Conservation (phyloP, 306 rosid genomes). For the Hylodesmum podocarpum region DNA sequence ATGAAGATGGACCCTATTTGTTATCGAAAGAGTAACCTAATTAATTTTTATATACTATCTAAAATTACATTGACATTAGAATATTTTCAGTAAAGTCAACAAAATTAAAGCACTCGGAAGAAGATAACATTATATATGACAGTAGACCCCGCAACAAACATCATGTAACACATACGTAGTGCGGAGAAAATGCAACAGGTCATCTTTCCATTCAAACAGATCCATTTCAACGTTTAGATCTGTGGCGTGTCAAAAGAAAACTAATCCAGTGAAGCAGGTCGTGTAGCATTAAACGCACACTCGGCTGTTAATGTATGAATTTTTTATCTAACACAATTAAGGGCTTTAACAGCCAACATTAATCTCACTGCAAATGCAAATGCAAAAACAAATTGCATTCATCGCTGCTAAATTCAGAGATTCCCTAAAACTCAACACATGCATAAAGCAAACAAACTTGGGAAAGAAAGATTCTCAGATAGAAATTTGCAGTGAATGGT, state of each 20-base stretch:
- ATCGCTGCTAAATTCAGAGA: constrained; percentile 33
- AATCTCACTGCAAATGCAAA: constrained; percentile 24
- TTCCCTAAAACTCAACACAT: constrained; percentile 30
- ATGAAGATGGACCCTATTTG: constrained; percentile 8
- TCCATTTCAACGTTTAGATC: constrained; percentile 37
- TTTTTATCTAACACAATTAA: constrained; percentile 13
- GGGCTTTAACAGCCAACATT: constrained; percentile 15
- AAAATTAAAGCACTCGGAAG: constrained; percentile 31
- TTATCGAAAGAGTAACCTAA: not conserved
- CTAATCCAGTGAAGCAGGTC: constrained; percentile 27
- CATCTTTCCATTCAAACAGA: constrained; percentile 38
- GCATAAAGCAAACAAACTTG: constrained; percentile 17
- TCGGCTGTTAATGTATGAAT: constrained; percentile 17
- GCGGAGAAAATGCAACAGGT: constrained; percentile 46
- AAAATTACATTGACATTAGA: constrained; percentile 10
- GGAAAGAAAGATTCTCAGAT: constrained; percentile 43
- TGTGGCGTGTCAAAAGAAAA: constrained; percentile 33
- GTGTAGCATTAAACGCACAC: constrained; percentile 30
- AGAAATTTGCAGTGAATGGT: constrained; percentile 31
- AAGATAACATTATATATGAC: constrained; percentile 35
- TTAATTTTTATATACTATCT: not conserved
- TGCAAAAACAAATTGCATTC: constrained; percentile 24
- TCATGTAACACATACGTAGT: constrained; percentile 25
- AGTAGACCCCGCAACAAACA: constrained; percentile 43
- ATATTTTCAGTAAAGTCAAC: constrained; percentile 32